Evolutionary conservation across 2,329 filamentous ascomycete genomes (phyloP).

Genomic region (Pseudogymnoascus sp.): DNA sequence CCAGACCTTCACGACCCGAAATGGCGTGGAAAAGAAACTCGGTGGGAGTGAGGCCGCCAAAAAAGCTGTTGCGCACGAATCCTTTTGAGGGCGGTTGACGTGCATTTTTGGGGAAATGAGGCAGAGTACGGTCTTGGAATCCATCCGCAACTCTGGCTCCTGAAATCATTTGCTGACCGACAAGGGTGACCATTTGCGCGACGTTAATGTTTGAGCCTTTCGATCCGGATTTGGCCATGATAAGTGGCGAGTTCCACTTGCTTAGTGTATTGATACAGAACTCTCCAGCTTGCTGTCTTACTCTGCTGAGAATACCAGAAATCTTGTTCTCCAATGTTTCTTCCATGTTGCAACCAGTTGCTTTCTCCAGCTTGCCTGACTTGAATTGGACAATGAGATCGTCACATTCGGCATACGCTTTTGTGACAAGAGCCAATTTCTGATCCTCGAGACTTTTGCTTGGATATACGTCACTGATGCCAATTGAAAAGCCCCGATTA

Average conservation of each 20-base stretch:
- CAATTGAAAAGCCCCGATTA: constrained; percentile 91
- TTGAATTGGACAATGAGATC: constrained; percentile 76
- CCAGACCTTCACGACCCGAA: constrained; percentile 93
- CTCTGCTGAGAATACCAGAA: constrained; percentile 83
- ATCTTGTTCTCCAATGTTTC: constrained; percentile 85
- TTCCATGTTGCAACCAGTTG: constrained; percentile 82
- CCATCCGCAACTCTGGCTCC: constrained; percentile 88
- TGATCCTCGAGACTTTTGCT: constrained; percentile 58
- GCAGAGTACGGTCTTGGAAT: constrained; percentile 89
- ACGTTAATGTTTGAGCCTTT: constrained; percentile 98
- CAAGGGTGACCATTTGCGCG: constrained; percentile 94
- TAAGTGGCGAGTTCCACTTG: constrained; percentile 81
- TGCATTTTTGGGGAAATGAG: constrained; percentile 90
- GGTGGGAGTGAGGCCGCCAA: constrained; percentile 77
- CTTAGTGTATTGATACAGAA: constrained; percentile 86
- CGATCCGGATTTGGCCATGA: constrained; percentile 96
- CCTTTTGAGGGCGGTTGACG: constrained; percentile 91
- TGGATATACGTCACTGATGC: constrained; percentile 89
- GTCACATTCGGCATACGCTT: constrained; percentile 73
- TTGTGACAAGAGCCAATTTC: constrained; percentile 68
- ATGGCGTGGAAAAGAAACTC: constrained; percentile 99
- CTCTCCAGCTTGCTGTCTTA: constrained; percentile 82
- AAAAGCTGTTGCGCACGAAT: constrained; percentile 97
- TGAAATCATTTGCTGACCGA: constrained; percentile 96
- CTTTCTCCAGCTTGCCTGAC: constrained; percentile 71